Base-by-base conservation (phyloP, 495 filamentous ascomycete species). In the Usnea hakonensis region DNA sequence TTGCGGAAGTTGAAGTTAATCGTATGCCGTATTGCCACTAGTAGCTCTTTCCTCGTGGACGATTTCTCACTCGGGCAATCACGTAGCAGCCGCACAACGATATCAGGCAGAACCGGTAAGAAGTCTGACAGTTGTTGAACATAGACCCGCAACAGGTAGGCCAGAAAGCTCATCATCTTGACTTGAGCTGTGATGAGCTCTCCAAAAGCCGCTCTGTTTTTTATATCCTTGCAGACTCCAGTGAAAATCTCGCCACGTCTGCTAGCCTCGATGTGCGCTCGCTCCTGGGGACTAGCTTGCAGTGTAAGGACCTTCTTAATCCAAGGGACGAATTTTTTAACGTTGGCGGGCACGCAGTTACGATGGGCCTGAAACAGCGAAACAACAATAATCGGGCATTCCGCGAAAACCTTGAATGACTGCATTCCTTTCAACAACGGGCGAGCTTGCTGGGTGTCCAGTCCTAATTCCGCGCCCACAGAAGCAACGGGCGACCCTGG, bases 1-100 rank as follows among this genome's bases (percentile, higher is more conserved):
- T 89, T 94, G 58, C 95, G 79, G 65, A 97, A 97, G 70, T 96
- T 97, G 77, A 97, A 97, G 73, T 99, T 99, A 75, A 97, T 97
- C 67, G 97, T 97, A 69, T 99, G 95, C 17, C 95, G 84, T 63
- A 97, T 97, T 0, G 94, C 95, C 33, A 99, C 95, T 21, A 99
- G 75, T 21, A 99, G 79, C 74, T 99, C 95, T 74, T 97, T 99
- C 33, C 95, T 80, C 5, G 94, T 90, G 21, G 88, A 87, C 0
- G 93, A 97, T 67, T 95, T 93, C 73, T 97, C 93, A 52, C 91
- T 79, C 0, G 95, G 95, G 59, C 93, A 97, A 67, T 99, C 95
- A 67, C 95, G 89, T 55, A 99, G 76, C 55, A 99, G 76, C 8
- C 95, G 85, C 21, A 99, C 91, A 0, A 96, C 90, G 38, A 97